A percentile compares a stretch with the other conserved stretches of the same genome.
Evolutionary conservation across 2,329 filamentous ascomycete species (phyloP).

Genomic region (Cladophialophora psammophila): DNA sequence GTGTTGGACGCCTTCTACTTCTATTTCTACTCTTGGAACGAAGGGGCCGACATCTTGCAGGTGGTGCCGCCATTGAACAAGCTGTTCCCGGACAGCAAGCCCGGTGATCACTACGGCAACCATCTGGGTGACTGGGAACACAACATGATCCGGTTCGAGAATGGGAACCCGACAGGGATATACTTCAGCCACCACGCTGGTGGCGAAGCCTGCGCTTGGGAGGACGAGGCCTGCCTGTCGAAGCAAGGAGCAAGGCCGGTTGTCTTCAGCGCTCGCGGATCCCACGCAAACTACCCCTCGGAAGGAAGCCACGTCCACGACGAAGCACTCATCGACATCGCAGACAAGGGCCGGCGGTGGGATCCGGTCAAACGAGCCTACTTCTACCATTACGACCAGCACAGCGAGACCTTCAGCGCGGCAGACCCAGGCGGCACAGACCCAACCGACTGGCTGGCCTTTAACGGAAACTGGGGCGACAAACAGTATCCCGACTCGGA

Average conservation of each 20-base stretch:
- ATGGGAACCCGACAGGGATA: constrained; percentile 74
- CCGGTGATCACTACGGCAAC: constrained; percentile 80
- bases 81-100: constrained; percentile 51
- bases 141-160: constrained; percentile 85
- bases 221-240: constrained; percentile 42
- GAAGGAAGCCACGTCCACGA: constrained; percentile 82
- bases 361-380: constrained; percentile 81
- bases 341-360: constrained; percentile 83
- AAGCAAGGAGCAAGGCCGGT: constrained; percentile 59
- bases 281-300: constrained; percentile 81
- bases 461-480: constrained; percentile 88
- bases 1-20: constrained; percentile 96
- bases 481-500: constrained; percentile 85
- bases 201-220: constrained; percentile 69
- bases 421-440: constrained; percentile 69
- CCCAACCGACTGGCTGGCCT: constrained; percentile 89
- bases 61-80: constrained; percentile 53
- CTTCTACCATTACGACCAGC: constrained; percentile 79
- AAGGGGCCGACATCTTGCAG: constrained; percentile 86
- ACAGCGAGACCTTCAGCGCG: constrained; percentile 55
- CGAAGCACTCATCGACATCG: constrained; percentile 61
- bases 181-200: constrained; percentile 70
- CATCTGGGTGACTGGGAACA: constrained; percentile 99
- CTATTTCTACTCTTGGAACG: constrained; percentile 98
- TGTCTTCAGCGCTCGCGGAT: constrained; percentile 87